Conservation (phyloP, 305 asterid genomes). For the Fraxinus velutina region DNA sequence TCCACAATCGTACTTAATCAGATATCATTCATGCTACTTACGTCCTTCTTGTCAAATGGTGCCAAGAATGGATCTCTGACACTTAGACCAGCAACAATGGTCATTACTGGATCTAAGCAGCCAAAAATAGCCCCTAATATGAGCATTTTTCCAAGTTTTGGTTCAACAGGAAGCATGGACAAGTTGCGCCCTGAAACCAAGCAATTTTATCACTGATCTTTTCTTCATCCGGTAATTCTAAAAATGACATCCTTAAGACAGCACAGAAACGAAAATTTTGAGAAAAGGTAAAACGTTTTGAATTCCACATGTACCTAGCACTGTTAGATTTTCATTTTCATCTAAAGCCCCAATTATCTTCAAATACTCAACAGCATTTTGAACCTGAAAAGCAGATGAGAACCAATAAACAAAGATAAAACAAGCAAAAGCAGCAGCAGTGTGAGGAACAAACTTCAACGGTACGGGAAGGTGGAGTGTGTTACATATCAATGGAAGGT, state of each 20-base stretch:
- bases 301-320: constrained; percentile 52
- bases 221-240: constrained; percentile 1
- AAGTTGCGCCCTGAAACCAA: constrained; percentile 64
- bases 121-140: constrained; percentile 68
- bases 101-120: constrained; percentile 83
- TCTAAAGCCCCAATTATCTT: constrained; percentile 91
- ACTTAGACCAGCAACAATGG: constrained; percentile 89
- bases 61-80: constrained; percentile 86
- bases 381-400: constrained; percentile 60
- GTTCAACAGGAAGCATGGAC: constrained; percentile 95
- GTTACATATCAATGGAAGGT: constrained; percentile 5
- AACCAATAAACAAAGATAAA: constrained; percentile 13
- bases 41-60: constrained; percentile 95
- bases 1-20: constrained; percentile 11
- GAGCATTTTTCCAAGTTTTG: constrained; percentile 96
- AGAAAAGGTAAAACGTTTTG: constrained; percentile 16
- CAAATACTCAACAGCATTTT: constrained; percentile 82
- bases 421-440: constrained; percentile 8
- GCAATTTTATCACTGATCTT: constrained; percentile 23
- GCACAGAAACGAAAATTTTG: not conserved
- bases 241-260: constrained; percentile 4
- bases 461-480: constrained; percentile 3
- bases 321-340: constrained; percentile 75
- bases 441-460: constrained; percentile 6
- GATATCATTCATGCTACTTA: constrained; percentile 38